Evolutionary conservation across 805 yeast species (phyloP).

Genomic region (Ogataea chonburiensis): DNA sequence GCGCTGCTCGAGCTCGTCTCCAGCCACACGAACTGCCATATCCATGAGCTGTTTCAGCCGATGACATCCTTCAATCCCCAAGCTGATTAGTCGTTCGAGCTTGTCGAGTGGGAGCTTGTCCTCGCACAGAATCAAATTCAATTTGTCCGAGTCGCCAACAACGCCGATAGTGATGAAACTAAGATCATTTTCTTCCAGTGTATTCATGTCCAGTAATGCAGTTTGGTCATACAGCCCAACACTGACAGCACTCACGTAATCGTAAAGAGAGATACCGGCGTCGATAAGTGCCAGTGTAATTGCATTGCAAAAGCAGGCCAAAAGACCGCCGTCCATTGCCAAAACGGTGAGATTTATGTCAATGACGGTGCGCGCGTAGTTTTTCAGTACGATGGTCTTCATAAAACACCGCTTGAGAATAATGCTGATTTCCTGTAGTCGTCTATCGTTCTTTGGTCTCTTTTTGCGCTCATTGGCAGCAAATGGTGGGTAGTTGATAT

Average conservation of each 20-base stretch:
- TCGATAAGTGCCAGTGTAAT: slow-evolving; percentile 87
- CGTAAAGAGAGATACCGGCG: slow-evolving; percentile 94
- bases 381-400: slow-evolving; percentile 67
- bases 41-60: slow-evolving; percentile 84
- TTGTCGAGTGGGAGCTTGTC: slow-evolving; percentile 82
- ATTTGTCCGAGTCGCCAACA: slow-evolving; percentile 76
- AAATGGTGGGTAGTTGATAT: slow-evolving; percentile 75
- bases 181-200: slow-evolving; percentile 80
- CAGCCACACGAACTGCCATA: slow-evolving; percentile 73
- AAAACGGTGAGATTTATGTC: slow-evolving; percentile 72
- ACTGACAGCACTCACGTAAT: slow-evolving; percentile 76
- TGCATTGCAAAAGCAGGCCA: slow-evolving; percentile 80
- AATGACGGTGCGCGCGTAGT: slow-evolving; percentile 84
- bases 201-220: slow-evolving; percentile 79
- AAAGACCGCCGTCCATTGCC: slow-evolving; percentile 86
- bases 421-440: slow-evolving; percentile 65
- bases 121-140: slow-evolving; percentile 75
- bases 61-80: slow-evolving; percentile 87
- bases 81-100: slow-evolving; percentile 69
- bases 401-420: slow-evolving; percentile 68
- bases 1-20: slow-evolving; percentile 43
- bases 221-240: slow-evolving; percentile 76
- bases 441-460: slow-evolving; percentile 61
- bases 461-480: slow-evolving; percentile 75
- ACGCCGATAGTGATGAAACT: slow-evolving; percentile 80